Evolutionary conservation across 192 early-diverging fungal genomes (phyloP).

Genomic region (Obelidium mucronatum): DNA sequence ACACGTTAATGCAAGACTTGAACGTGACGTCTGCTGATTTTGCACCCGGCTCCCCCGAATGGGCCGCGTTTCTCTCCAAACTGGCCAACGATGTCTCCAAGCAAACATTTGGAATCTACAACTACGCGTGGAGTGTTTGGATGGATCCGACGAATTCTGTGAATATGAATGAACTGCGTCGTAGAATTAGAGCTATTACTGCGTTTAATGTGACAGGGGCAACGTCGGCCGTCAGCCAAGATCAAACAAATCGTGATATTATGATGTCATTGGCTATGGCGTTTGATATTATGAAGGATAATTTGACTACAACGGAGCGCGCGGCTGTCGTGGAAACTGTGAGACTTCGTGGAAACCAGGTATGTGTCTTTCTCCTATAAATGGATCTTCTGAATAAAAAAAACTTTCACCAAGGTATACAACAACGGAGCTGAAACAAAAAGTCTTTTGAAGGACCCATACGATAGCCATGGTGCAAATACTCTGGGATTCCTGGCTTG

Average conservation of each 20-base stretch:
- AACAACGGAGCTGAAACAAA: neutral
- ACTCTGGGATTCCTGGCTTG: neutral
- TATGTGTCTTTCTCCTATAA: too few relatives aligned
- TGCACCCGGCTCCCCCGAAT: neutral
- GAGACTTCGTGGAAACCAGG: neutral
- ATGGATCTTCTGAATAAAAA: too few relatives aligned
- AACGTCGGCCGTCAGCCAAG: neutral
- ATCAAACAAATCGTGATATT: neutral
- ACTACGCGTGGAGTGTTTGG: neutral
- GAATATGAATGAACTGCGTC: neutral
- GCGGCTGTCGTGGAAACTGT: neutral
- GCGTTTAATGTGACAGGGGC: neutral
- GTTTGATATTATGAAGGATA: neutral
- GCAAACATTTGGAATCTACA: neutral
- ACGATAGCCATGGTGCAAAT: neutral
- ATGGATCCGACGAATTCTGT: neutral
- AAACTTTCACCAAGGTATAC: too few relatives aligned
- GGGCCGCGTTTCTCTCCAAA: neutral
- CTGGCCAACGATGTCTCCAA: neutral
- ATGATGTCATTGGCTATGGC: neutral
- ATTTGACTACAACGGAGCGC: neutral
- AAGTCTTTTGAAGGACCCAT: neutral
- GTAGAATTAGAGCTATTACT: neutral
- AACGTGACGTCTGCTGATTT: neutral
- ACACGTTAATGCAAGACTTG: neutral